Evolutionary conservation across 2,329 filamentous ascomycete genomes (phyloP).

Genomic region (Cladophialophora exuberans): DNA sequence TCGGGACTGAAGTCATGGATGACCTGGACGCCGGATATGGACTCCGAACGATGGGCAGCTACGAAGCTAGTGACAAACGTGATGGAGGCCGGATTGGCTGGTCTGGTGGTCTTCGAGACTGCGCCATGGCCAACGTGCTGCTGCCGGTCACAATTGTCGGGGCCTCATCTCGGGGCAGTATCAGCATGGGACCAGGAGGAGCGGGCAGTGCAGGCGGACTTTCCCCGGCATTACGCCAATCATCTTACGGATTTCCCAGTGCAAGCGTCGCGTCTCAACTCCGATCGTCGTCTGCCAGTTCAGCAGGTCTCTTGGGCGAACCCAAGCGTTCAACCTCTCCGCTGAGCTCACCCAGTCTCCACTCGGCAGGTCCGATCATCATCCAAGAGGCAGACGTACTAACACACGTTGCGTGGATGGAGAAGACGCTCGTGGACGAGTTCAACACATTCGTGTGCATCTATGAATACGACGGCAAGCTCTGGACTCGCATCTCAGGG

Average conservation of each 20-base stretch:
- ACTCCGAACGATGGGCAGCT: conserved; percentile 33
- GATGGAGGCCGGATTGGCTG: conserved; percentile 49
- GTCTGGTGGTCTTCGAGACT: conserved; percentile 57
- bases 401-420: conserved; percentile 61
- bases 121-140: conserved; percentile 72
- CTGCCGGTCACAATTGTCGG: conserved; percentile 63
- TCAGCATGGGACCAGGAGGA: conserved; percentile 33
- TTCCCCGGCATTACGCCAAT: conserved; percentile 29
- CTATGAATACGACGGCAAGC: conserved; percentile 61
- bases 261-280: conserved; percentile 10
- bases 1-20: conserved; percentile 74
- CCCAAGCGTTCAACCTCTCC: conserved; percentile 20
- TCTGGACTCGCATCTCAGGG: conserved; percentile 75
- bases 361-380: conserved; percentile 25
- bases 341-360: conserved; percentile 22
- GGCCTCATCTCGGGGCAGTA: conserved; percentile 33
- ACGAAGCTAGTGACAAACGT: conserved; percentile 31
- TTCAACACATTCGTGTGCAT: conserved; percentile 73
- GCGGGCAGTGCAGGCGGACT: conserved; percentile 33
- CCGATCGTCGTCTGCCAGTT: conserved; percentile 15
- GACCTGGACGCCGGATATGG: conserved; percentile 40
- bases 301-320: conserved; percentile 16
- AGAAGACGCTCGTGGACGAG: conserved; percentile 57
- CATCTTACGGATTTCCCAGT: conserved; percentile 30
- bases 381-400: conserved; percentile 42